Evolutionary conservation across 2,329 filamentous ascomycete species (phyloP), one percentile per base, ranked within the genome.

Genomic region (Cladosporium sphaerospermum): DNA sequence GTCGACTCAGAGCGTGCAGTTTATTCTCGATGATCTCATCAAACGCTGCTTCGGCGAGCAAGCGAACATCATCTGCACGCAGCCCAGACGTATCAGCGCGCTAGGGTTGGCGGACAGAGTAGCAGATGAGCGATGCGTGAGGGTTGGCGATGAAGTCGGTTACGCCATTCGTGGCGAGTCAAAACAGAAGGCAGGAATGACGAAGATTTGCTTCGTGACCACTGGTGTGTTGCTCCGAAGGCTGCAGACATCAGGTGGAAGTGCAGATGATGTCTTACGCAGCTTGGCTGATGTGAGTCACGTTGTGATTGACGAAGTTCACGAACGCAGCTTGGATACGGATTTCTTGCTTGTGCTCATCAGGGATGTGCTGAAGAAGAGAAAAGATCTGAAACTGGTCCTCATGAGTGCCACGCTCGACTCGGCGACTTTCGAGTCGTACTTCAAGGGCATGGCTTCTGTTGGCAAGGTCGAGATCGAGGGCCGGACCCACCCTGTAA

Each of bases 381-480:
- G 88, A 45, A 85, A 83, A 62, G 88, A 95, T 57, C 78, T 97
- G 36, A 96, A 92, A 69, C 79, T 97, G 39, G 84, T 99, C 10
- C 77, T 99, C 34, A 99, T 99, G 93, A 96, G 89, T 70, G 92
- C 92, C 2, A 99, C 92, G 0, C 81, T 97, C 3, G 91, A 99
- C 69, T 90, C 92, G 1, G 80, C 84, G 1, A 83, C 90, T 0
- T 97, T 97, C 69, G 83, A 83, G 59, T 75, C 82, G 53, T 97
- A 97, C 69, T 97, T 97, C 72, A 78, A 76, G 4, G 58, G 57
- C 8, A 56, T 56, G 14, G 64, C 60, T 4, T 64, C 54, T 9
- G 91, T 97, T 31, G 89, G 88, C 7, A 75, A 84, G 55, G 86
- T 97, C 9, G 86, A 95, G 66, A 96, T 97, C 59, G 80, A 87